Evolutionary conservation across 805 yeast species (phyloP), one percentile per base, ranked within the genome.

Genomic region (Ogataea trehaloabstinens): DNA sequence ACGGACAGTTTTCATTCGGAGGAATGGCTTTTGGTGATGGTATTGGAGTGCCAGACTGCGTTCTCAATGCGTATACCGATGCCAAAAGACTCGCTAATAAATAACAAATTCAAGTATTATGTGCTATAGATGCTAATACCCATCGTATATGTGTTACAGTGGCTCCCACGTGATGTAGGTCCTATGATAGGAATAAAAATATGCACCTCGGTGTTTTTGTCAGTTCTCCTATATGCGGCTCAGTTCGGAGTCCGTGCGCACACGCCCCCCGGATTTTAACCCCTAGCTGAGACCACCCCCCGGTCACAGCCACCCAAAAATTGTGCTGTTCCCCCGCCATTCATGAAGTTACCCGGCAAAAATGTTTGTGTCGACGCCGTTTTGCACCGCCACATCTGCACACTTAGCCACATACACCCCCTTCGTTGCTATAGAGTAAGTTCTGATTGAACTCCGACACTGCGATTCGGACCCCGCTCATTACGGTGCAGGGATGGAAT

Each of bases 41-140:
- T 1, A 80, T 87, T 6, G 96, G 96, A 1, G 90, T 90, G 2
- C 95, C 96, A 1, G 96, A 90, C 61, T 83, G 90, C 46, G 82
- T 87, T 1, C 60, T 76, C 22, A 78, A 80, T 52, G 75, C 83
- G 3, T 70, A 84, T 38, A 73, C 70, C 34, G 76, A 70, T 40
- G 93, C 90, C 4, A 48, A 58, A n/a, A 44, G 61, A 27, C 56
- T 42, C 22, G 40, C 41, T 25, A 41, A n/a, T 10, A 24, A 31
- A 15, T 30, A 20, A 21, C 35, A 35, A n/a, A n/a, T n/a, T n/a
- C n/a, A 34, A 32, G 12, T n/a, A 11, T 10, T 17, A 29, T 34
- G 27, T 35, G 32, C 33, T 31, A n/a, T n/a, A n/a, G n/a, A n/a
- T n/a, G n/a, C n/a, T n/a, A n/a, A n/a, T n/a, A n/a, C n/a, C n/a